Conservation (phyloP, 2,329 filamentous ascomycete genomes). For the Cordyceps sp. region DNA sequence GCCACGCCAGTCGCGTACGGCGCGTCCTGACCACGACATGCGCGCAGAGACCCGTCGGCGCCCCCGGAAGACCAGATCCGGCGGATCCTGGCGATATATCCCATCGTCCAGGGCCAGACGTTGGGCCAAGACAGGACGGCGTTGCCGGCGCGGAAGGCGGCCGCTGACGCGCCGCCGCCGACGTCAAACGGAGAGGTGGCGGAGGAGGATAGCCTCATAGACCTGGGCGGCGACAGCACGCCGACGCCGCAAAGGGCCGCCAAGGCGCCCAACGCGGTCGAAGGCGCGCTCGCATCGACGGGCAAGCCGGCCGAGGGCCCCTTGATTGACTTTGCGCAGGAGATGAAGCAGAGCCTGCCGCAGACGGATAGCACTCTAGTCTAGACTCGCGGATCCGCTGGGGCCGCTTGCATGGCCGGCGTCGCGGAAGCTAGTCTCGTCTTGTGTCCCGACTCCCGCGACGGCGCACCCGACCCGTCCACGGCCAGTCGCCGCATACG, state of each 20-base stretch:
- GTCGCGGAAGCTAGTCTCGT: no score
- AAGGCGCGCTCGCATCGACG: conserved; percentile 27
- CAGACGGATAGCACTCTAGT: conserved; percentile 2
- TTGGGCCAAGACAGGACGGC: conserved; percentile 31
- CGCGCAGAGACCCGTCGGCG: conserved; percentile 19
- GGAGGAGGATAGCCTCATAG: conserved; percentile 30
- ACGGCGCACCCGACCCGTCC: no score
- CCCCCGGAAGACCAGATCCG: conserved; percentile 55
- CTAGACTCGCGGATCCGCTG: no score
- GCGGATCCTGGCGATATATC: conserved; percentile 75
- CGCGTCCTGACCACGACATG: no score
- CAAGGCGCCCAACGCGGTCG: conserved; percentile 19
- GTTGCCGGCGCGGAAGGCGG: conserved; percentile 28
- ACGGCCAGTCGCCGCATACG: no score
- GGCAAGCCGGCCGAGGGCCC: conserved; percentile 30
- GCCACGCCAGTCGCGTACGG: no score
- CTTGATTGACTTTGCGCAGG: conserved; percentile 38
- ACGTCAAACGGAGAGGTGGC: conserved; percentile 7
- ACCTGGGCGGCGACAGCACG: conserved; percentile 28
- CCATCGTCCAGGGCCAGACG: conserved; percentile 66
- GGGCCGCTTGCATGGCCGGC: no score
- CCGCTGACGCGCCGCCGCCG: not conserved
- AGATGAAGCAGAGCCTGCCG: conserved; percentile 34
- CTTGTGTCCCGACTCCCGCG: no score
- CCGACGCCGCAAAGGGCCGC: conserved; percentile 1